Evolutionary conservation across 2,329 filamentous ascomycete species (phyloP).

Genomic region (Cryphonectria naterciae): DNA sequence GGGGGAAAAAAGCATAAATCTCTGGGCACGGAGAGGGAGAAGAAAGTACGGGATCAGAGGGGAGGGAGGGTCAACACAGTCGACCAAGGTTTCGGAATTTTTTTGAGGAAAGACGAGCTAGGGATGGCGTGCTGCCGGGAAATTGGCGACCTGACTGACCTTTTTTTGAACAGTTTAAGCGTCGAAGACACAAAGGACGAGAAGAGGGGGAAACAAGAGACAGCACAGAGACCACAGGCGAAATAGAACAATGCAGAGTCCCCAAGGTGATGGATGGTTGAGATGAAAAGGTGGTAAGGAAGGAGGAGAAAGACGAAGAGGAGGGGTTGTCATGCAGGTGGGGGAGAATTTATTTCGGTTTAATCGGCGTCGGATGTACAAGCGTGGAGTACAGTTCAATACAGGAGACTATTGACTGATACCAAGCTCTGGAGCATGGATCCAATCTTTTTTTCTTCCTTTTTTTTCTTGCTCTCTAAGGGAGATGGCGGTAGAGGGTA

Average conservation of each 20-base stretch:
- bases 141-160: slow-evolving; percentile 1
- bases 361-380: slow-evolving; percentile 16
- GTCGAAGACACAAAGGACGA: slow-evolving; percentile 3
- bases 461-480: not conserved
- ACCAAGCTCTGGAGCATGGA: not conserved
- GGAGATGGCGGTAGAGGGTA: not conserved
- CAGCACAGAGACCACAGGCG: not conserved
- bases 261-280: not conserved
- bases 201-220: not conserved
- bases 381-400: not conserved
- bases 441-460: not conserved
- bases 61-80: not conserved
- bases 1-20: not conserved
- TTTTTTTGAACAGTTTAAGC: slow-evolving; percentile 1
- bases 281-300: slow-evolving; percentile 23
- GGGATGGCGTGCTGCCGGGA: slow-evolving; percentile 10
- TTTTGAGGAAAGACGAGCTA: slow-evolving; percentile 10
- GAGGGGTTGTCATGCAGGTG: slow-evolving; percentile 29
- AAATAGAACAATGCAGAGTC: not conserved
- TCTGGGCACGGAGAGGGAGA: not conserved
- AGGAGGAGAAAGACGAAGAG: slow-evolving; percentile 20
- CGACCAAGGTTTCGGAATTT: slow-evolving; percentile 17
- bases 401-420: not conserved
- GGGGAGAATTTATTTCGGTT: slow-evolving; percentile 31
- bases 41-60: slow-evolving; percentile 14